These are phyloP conservation scores for Neopestalotiopsis rosae DNA, from an alignment of 2,329 filamentous ascomycete species.

Conservation along the genomic window DNA sequence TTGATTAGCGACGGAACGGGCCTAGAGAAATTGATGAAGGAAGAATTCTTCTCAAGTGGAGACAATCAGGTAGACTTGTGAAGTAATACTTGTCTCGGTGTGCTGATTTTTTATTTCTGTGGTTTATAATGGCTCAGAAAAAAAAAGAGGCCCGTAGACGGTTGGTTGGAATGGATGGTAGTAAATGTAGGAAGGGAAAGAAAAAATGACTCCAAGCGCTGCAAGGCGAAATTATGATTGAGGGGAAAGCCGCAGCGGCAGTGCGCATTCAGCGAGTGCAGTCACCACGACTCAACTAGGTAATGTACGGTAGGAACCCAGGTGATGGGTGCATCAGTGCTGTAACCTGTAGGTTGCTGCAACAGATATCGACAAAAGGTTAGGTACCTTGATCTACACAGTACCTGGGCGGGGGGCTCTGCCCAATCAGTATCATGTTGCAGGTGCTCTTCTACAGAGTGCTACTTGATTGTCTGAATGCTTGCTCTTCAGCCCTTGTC, in stretches of 20 bases:
- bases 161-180: conserved; percentile 1
- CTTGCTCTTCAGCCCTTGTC: background rate
- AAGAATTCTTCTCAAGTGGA: conserved; percentile 19
- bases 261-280: background rate
- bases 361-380: no score
- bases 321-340: background rate
- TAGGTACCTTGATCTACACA: no score
- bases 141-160: background rate
- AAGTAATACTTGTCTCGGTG: background rate
- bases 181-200: background rate
- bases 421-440: no score
- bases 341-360: background rate
- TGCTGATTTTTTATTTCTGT: background rate
- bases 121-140: background rate
- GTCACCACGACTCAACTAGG: background rate
- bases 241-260: conserved; percentile 1
- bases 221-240: conserved; percentile 1
- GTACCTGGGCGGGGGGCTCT: no score
- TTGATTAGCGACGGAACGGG: conserved; percentile 18
- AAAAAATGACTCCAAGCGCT: background rate
- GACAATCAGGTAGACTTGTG: conserved; percentile 9
- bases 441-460: background rate
- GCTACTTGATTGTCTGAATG: background rate
- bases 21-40: conserved; percentile 11
- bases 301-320: background rate